These are phyloP conservation scores for Mucor irregularis DNA, from an alignment of 371 early-diverging fungal genomes.

Conservation along the genomic window DNA sequence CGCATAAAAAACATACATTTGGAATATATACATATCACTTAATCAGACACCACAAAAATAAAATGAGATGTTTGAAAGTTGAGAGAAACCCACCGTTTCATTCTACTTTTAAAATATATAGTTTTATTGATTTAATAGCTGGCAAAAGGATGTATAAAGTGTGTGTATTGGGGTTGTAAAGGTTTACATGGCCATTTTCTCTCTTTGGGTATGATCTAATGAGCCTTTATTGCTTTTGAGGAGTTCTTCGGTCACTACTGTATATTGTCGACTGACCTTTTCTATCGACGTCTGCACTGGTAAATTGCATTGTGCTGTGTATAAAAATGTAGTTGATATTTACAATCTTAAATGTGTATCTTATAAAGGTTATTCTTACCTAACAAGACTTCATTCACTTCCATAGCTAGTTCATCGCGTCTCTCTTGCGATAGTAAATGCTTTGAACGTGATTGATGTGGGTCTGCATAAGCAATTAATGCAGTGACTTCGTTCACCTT, in stretches of 20 bases:
- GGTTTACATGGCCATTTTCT: slow-evolving; percentile 18
- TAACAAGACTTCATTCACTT: slow-evolving; percentile 33
- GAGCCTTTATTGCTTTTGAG: neutral
- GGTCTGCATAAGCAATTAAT: slow-evolving; percentile 42
- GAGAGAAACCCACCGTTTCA: neutral
- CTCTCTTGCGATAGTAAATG: slow-evolving; percentile 39
- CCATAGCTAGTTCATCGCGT: slow-evolving; percentile 31
- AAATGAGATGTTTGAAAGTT: neutral
- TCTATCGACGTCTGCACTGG: slow-evolving; percentile 22
- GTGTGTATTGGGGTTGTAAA: neutral
- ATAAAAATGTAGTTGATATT: neutral
- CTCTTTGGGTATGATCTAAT: slow-evolving; percentile 2
- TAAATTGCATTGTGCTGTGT: slow-evolving; percentile 10
- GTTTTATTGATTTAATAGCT: neutral
- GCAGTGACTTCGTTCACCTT: slow-evolving; percentile 36
- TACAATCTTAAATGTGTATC: neutral
- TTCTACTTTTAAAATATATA: neutral
- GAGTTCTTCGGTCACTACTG: slow-evolving; percentile 7
- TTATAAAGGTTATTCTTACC: slow-evolving; percentile 1
- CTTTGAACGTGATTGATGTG: slow-evolving; percentile 29
- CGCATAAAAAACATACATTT: slow-evolving; percentile 2
- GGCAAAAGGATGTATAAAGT: no score
- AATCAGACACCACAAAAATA: slow-evolving; percentile 1
- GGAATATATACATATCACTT: neutral
- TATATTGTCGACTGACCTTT: slow-evolving; percentile 10